Base-by-base conservation (phyloP, 306 rosid species). In the Prunus mira region DNA sequence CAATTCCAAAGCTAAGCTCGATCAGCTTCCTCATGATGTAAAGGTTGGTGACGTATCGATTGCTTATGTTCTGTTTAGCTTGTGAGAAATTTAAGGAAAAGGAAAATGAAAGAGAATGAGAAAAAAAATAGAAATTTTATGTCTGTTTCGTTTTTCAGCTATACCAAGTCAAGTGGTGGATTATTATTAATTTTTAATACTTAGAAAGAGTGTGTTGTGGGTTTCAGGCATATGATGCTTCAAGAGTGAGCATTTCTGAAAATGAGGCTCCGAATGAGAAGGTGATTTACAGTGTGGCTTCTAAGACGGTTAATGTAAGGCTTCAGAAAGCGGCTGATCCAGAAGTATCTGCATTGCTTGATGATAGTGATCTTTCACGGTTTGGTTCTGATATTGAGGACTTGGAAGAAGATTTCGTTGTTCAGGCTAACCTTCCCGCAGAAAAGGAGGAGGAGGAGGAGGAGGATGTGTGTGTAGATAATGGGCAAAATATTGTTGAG, bases 351-450 rank as follows among this genome's bases (percentile, higher is more conserved):
- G 96, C 97, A 3, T 74, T 96, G 84, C 98, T 96, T 54, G 93
- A 92, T 32, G 97, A 91, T 46, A 80, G 89, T 34, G 97, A 88
- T 79, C 69, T 78, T 52, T 96, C 96, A 2, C 80, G 90, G 72
- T 89, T 96, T 74, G 98, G 91, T 67, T 92, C 97, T 47, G 98
- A 90, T 79, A 85, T 76, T 13, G 99, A 92, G 80, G 98, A 95
- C 73, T 82, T 95, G 83, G 99, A 95, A 67, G 98, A 95, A 81
- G 99, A 95, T 80, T 95, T 95, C 45, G 89, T 95, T 79, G 83
- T 89, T 52, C 89, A 75, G 86, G 99, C 99, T 60, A 95, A 92
- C 67, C 55, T 82, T 71, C 52, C 30, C 0, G 89, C 74, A 34
- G 91, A 77, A 65, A 76, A 78, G 17, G 84, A 52, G 1, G 75